Evolutionary conservation across 352 stramenopile genomes (phyloP).

Genomic region (Phytophthora aleatoria): DNA sequence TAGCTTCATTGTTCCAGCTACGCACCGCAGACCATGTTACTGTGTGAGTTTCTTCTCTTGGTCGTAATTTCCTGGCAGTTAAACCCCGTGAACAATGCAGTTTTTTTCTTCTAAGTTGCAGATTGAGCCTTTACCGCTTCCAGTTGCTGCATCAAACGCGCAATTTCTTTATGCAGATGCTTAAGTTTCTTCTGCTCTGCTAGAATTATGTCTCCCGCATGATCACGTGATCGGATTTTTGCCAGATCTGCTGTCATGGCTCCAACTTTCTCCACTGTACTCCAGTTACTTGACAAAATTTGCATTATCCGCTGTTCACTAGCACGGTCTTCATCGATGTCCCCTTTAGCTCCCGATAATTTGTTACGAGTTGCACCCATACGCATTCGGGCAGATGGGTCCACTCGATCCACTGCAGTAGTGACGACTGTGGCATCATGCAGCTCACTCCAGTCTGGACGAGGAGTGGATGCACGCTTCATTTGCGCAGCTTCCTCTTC

Average conservation of each 20-base stretch:
- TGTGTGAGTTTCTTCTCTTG: conserved; percentile 25
- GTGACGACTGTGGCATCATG: conserved; percentile 57
- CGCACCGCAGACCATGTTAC: conserved; percentile 14
- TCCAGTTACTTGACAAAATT: conserved; percentile 64
- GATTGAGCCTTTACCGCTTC: conserved; percentile 35
- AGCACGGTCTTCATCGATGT: conserved; percentile 53
- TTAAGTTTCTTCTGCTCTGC: conserved; percentile 63
- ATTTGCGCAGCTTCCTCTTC: conserved; percentile 49
- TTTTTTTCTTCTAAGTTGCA: conserved; percentile 17
- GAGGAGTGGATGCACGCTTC: conserved; percentile 63
- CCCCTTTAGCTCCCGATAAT: conserved; percentile 12
- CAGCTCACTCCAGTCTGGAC: conserved; percentile 68
- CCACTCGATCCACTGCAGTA: conserved; percentile 52
- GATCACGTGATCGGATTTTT: conserved; percentile 54
- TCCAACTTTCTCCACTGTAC: conserved; percentile 67
- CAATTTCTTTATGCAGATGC: conserved; percentile 62
- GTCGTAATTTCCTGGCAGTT: conserved; percentile 22
- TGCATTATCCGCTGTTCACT: conserved; percentile 42
- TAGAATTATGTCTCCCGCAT: conserved; percentile 51
- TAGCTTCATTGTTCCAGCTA: conserved; percentile 19
- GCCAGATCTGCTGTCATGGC: conserved; percentile 55
- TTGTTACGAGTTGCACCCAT: conserved; percentile 35
- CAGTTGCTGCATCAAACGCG: conserved; percentile 57
- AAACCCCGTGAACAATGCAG: conserved; percentile 23
- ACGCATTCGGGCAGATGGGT: conserved; percentile 40